Evolutionary conservation across 768 basidiomycete genomes (phyloP).

Genomic region (Leccinum sublutescens): DNA sequence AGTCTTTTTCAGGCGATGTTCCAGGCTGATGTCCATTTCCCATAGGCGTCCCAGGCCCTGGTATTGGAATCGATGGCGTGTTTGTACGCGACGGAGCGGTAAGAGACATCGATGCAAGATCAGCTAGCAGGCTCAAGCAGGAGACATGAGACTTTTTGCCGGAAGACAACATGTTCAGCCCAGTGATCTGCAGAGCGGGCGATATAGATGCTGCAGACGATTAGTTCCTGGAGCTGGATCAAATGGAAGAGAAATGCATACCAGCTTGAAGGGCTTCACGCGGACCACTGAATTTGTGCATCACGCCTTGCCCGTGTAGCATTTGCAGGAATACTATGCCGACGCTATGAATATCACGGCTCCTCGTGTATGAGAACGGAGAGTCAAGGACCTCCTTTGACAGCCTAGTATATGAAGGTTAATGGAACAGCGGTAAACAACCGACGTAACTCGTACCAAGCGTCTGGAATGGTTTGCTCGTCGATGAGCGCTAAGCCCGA

Average conservation of each 20-base stretch:
- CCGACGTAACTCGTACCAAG: constrained; percentile 19
- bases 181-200: constrained; percentile 48
- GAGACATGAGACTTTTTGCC: constrained; percentile 56
- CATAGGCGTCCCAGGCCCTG: constrained; percentile 48
- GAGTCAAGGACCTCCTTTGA: constrained; percentile 79
- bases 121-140: constrained; percentile 56
- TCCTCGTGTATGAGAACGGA: constrained; percentile 70
- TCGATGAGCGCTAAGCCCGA: constrained; percentile 14
- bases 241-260: constrained; percentile 25
- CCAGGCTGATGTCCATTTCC: constrained; percentile 33
- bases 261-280: constrained; percentile 57
- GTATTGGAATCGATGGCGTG: constrained; percentile 21
- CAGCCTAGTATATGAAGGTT: constrained; percentile 44
- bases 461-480: constrained; percentile 27
- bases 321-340: constrained; percentile 83
- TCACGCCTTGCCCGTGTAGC: constrained; percentile 75
- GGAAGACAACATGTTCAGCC: constrained; percentile 56
- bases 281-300: constrained; percentile 50
- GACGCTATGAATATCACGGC: constrained; percentile 79
- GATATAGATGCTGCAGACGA: constrained; percentile 50
- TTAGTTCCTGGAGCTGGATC: not conserved
- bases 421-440: not conserved
- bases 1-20: constrained; percentile 64
- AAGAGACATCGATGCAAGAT: constrained; percentile 46
- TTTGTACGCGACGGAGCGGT: constrained; percentile 20